Conservation (phyloP, 768 basidiomycete species). For the Cystofilobasidium bisporidii region DNA sequence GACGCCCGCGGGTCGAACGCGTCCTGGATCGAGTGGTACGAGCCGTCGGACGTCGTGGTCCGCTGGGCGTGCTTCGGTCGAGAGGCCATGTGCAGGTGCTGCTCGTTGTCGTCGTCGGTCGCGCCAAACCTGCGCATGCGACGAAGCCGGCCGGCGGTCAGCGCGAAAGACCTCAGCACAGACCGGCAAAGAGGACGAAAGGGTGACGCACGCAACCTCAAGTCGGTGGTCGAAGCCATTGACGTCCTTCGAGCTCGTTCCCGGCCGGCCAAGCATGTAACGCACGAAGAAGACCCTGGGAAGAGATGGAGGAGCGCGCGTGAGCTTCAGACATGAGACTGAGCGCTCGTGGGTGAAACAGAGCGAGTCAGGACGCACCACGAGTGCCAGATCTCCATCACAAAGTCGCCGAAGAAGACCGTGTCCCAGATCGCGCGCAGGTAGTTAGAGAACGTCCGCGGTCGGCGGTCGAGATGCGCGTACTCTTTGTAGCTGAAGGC, state of each 20-base stretch:
- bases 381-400: background rate
- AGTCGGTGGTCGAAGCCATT: conserved; percentile 16
- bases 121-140: background rate
- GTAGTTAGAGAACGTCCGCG: conserved; percentile 43
- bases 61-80: too few relatives aligned
- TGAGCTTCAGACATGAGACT: too few relatives aligned
- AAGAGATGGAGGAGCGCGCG: too few relatives aligned
- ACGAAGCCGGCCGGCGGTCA: too few relatives aligned
- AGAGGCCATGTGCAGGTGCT: background rate
- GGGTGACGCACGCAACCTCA: conserved; percentile 8
- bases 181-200: background rate
- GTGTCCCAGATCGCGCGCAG: conserved; percentile 64
- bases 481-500: conserved; percentile 66
- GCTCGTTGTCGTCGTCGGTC: background rate
- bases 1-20: too few relatives aligned
- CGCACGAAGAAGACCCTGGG: conserved; percentile 49
- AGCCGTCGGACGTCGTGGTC: too few relatives aligned
- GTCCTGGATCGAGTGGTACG: too few relatives aligned
- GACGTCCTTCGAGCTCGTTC: conserved; percentile 25
- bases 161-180: too few relatives aligned
- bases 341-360: too few relatives aligned
- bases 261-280: conserved; percentile 41
- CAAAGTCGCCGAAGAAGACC: conserved; percentile 32
- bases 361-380: conserved; percentile 24
- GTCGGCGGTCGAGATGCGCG: conserved; percentile 28